Conservation (phyloP, 1,139 yeast species). For the Kurtzmaniella quercitrusa region DNA sequence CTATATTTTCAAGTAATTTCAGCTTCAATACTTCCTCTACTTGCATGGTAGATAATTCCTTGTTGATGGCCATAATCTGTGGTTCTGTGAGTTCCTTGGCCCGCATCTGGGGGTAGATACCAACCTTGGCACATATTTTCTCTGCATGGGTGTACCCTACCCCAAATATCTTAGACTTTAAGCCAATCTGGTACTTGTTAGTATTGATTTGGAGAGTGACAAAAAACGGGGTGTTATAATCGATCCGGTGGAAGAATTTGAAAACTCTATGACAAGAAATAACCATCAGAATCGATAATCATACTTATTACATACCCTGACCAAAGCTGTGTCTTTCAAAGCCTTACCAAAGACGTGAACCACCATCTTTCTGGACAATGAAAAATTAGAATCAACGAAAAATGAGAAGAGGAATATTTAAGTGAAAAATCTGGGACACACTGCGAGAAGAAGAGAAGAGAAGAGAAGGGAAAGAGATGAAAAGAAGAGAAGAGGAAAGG, state of each 20-base stretch:
- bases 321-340: constrained; percentile 50
- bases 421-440: background rate
- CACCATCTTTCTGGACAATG: constrained; percentile 42
- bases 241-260: too few relatives aligned
- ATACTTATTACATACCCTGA: constrained; percentile 30
- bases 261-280: too few relatives aligned
- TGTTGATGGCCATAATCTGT: constrained; percentile 79
- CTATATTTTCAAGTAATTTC: constrained; percentile 73
- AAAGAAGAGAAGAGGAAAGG: too few relatives aligned
- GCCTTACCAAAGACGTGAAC: constrained; percentile 75
- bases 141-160: constrained; percentile 75
- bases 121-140: constrained; percentile 78
- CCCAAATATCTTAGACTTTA: constrained; percentile 81
- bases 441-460: too few relatives aligned
- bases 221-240: background rate
- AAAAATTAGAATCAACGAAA: background rate
- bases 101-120: constrained; percentile 89
- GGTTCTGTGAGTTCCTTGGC: constrained; percentile 91
- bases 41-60: constrained; percentile 77
- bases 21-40: constrained; percentile 86
- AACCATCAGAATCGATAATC: background rate
- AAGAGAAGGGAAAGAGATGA: too few relatives aligned
- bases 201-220: background rate
- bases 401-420: constrained; percentile 1
- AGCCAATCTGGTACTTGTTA: constrained; percentile 49